Evolutionary conservation across 805 yeast genomes (phyloP).

Genomic region (Yamadazyma sp.): DNA sequence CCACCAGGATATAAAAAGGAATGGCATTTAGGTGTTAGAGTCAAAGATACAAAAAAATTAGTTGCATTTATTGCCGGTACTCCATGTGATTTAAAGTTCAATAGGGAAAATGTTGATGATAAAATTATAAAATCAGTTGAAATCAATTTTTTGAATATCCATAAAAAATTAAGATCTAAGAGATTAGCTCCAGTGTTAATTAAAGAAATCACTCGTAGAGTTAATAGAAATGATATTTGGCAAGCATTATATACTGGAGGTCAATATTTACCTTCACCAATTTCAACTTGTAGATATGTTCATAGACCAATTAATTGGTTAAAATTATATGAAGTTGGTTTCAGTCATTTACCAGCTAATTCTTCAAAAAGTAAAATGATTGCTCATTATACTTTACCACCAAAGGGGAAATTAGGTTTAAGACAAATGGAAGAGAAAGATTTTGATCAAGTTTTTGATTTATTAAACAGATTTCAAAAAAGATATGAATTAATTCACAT

Average conservation of each 20-base stretch:
- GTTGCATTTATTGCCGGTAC: slow-evolving; percentile 93
- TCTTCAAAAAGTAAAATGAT: slow-evolving; percentile 67
- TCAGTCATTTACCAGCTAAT: slow-evolving; percentile 71
- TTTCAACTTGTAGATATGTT: slow-evolving; percentile 81
- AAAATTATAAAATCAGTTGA: slow-evolving; percentile 64
- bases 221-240: slow-evolving; percentile 82
- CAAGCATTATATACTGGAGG: slow-evolving; percentile 97
- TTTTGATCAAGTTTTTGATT: slow-evolving; percentile 55
- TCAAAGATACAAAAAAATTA: slow-evolving; percentile 66
- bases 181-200: slow-evolving; percentile 92
- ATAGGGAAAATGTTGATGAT: slow-evolving; percentile 46
- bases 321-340: slow-evolving; percentile 85
- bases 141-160: slow-evolving; percentile 91
- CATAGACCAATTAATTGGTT: slow-evolving; percentile 95
- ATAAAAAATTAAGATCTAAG: slow-evolving; percentile 89
- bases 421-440: slow-evolving; percentile 59
- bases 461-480: slow-evolving; percentile 61
- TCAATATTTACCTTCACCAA: slow-evolving; percentile 86
- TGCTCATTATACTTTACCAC: slow-evolving; percentile 56
- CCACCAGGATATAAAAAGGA: slow-evolving; percentile 90
- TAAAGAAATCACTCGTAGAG: slow-evolving; percentile 90
- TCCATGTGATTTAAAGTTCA: slow-evolving; percentile 67
- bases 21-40: slow-evolving; percentile 94
- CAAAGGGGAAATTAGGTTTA: slow-evolving; percentile 52
- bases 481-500: slow-evolving; percentile 72